A percentile compares a stretch with the other conserved stretches of the same genome.
phyloP scores from a whole-genome alignment of 2,329 filamentous ascomycete species.

The Ceratocystiopsis minuta region DNA sequence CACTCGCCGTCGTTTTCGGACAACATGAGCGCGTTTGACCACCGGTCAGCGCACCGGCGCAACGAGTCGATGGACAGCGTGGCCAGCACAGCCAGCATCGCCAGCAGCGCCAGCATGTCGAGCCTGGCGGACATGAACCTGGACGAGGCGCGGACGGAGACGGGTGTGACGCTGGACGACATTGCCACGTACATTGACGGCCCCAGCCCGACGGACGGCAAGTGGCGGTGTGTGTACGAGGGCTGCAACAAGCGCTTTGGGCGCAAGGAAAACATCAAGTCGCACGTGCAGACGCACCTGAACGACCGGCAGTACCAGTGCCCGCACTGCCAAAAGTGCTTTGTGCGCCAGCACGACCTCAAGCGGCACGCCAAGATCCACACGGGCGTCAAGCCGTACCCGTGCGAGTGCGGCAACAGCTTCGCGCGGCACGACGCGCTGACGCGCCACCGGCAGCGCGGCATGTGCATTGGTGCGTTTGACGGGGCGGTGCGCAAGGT shows the following conservation, averaged over 20 bases:
- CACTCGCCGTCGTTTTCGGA: conserved; percentile 4
- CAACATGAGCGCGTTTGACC: conserved; percentile 13
- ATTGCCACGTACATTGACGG: conserved; percentile 58
- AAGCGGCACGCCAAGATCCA: conserved; percentile 97
- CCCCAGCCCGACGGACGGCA: conserved; percentile 54
- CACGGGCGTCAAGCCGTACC: conserved; percentile 86
- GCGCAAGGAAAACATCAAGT: conserved; percentile 97
- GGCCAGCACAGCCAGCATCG: conserved; percentile 38
- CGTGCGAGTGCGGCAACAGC: conserved; percentile 82
- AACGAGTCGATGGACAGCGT: conserved; percentile 43
- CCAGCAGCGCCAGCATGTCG: conserved; percentile 35
- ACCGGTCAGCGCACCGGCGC: conserved; percentile 28
- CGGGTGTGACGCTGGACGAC: conserved; percentile 74
- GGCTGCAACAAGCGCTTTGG: conserved; percentile 81
- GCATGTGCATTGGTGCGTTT: conserved; percentile 92
- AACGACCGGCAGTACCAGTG: conserved; percentile 92
- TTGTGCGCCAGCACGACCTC: conserved; percentile 90
- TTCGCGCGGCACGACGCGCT: conserved; percentile 92
- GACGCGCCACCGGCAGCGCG: conserved; percentile 81
- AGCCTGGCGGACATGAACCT: conserved; percentile 46
- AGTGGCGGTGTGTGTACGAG: conserved; percentile 57
- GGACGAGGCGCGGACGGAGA: conserved; percentile 51
- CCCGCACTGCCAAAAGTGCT: conserved; percentile 84
- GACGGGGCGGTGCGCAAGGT: conserved; percentile 51
- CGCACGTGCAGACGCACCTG: conserved; percentile 92